Percentiles rank a stretch among this genome's conserved stretches.
Conservation (phyloP, 2,329 filamentous ascomycete species). For the Pseudogymnoascus sp. region DNA sequence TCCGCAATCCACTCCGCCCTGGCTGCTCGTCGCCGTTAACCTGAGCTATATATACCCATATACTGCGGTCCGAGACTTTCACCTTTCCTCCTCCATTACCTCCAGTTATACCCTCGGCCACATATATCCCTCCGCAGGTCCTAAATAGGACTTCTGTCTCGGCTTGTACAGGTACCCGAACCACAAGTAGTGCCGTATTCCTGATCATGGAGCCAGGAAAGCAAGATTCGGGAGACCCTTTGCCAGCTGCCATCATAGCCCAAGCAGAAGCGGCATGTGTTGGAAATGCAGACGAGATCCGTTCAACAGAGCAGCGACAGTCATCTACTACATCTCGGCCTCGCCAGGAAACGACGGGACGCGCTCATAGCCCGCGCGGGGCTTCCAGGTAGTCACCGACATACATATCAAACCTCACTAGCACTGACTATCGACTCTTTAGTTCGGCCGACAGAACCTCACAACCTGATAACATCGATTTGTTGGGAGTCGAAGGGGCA, state of each 20-base stretch:
- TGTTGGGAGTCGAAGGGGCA: background rate
- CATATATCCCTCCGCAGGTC: background rate
- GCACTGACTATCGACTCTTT: background rate
- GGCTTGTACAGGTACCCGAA: background rate
- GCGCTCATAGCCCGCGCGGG: background rate
- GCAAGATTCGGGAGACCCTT: background rate
- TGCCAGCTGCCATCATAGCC: slow-evolving; percentile 24
- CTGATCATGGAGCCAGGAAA: slow-evolving; percentile 3
- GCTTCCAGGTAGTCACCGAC: background rate
- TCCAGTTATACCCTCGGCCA: background rate
- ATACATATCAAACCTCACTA: background rate
- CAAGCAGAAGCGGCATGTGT: slow-evolving; percentile 28
- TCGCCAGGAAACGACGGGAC: background rate
- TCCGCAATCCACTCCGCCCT: background rate
- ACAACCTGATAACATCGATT: background rate
- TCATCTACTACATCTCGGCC: background rate
- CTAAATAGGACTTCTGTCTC: background rate
- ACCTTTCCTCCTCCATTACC: background rate
- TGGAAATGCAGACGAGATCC: slow-evolving; percentile 21
- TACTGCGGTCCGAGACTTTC: background rate
- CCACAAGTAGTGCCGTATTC: background rate
- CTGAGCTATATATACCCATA: background rate
- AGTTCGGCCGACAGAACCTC: background rate
- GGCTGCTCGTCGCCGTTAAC: background rate
- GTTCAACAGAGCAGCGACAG: background rate